These are phyloP conservation scores for Alternaria incomplexa DNA, from an alignment of 2,329 filamentous ascomycete species.

Conservation along the genomic window DNA sequence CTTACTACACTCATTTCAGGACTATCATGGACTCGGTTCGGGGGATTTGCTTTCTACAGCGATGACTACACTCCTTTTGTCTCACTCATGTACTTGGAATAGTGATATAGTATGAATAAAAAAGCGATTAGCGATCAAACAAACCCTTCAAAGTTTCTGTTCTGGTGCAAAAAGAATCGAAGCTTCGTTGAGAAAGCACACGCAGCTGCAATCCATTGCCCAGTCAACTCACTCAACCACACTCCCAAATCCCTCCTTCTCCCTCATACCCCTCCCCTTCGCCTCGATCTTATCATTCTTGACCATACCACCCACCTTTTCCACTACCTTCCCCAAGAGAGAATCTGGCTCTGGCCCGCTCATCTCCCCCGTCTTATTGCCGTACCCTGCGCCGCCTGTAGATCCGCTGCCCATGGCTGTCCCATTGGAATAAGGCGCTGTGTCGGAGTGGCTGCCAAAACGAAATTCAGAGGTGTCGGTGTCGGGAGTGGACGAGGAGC, in stretches of 20 bases:
- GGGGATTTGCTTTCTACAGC: neutral
- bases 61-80: neutral
- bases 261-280: constrained; percentile 60
- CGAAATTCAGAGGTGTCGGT: constrained; percentile 10
- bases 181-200: neutral
- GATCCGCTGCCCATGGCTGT: constrained; percentile 39
- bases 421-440: constrained; percentile 32
- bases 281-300: constrained; percentile 56
- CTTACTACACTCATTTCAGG: neutral
- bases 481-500: constrained; percentile 12
- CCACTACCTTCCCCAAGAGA: constrained; percentile 62
- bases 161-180: neutral
- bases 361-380: constrained; percentile 48
- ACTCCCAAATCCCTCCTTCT: constrained; percentile 27
- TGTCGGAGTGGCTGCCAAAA: constrained; percentile 28
- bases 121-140: neutral
- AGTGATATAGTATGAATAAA: neutral
- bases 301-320: constrained; percentile 62
- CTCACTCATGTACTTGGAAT: neutral
- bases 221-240: neutral
- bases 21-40: neutral
- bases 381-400: constrained; percentile 46
- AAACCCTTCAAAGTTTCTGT: neutral
- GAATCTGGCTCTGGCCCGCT: constrained; percentile 46
- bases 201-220: neutral